A percentile compares a stretch with the other conserved stretches of the same genome.
Conservation (phyloP, 192 early-diverging fungal species). For the Linnemannia exigua region DNA sequence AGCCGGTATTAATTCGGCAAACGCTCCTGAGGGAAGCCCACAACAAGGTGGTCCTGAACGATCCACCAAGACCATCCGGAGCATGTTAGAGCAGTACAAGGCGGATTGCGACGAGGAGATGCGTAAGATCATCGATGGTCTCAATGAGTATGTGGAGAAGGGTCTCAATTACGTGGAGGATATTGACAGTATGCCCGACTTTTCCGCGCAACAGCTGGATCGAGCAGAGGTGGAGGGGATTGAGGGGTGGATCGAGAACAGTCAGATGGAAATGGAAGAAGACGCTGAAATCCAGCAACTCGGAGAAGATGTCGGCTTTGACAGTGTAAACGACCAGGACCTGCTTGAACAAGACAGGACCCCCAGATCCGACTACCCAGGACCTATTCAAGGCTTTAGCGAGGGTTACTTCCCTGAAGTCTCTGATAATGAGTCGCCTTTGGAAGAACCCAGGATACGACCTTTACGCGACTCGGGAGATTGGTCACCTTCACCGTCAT, state of each 20-base stretch:
- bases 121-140: constrained; percentile 72
- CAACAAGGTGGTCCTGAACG: constrained; percentile 37
- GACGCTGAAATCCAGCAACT: constrained; percentile 31
- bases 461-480: constrained; percentile 51
- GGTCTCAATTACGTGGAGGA: constrained; percentile 64
- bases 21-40: constrained; percentile 36
- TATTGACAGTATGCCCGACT: constrained; percentile 50
- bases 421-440: constrained; percentile 41
- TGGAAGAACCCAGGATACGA: constrained; percentile 35
- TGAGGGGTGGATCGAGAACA: constrained; percentile 56
- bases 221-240: constrained; percentile 52
- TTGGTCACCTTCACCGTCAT: constrained; percentile 52
- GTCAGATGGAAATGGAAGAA: constrained; percentile 58
- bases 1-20: constrained; percentile 50
- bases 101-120: constrained; percentile 60
- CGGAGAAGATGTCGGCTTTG: constrained; percentile 19
- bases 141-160: constrained; percentile 78
- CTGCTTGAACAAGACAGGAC: constrained; percentile 40
- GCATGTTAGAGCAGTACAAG: constrained; percentile 56
- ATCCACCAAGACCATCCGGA: constrained; percentile 50
- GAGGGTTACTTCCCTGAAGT: constrained; percentile 54
- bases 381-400: constrained; percentile 30
- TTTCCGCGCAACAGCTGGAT: constrained; percentile 39
- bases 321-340: constrained; percentile 20
- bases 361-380: constrained; percentile 38